phyloP scores from a whole-genome alignment of 768 basidiomycete genomes.

The Nevesoporus exiguus region DNA sequence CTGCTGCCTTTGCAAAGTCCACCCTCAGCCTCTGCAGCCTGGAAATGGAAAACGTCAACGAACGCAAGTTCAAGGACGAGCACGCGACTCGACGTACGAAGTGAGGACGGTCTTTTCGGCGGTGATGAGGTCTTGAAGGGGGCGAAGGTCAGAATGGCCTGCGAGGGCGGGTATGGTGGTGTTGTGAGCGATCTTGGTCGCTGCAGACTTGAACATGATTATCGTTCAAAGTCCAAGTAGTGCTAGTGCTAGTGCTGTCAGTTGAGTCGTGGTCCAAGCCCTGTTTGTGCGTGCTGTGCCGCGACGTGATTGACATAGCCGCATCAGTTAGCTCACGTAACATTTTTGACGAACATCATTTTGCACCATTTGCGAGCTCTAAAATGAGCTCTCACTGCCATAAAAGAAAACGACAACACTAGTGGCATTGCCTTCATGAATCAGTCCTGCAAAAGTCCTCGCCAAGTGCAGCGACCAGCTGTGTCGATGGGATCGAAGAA shows the following conservation, averaged over 20 bases:
- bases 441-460: too few species aligned
- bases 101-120: slow-evolving; percentile 80
- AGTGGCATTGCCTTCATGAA: too few species aligned
- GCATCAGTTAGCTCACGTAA: too few species aligned
- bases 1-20: slow-evolving; percentile 67
- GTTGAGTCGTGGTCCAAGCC: background rate
- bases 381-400: too few species aligned
- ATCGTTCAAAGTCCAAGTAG: slow-evolving; percentile 2
- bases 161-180: slow-evolving; percentile 70
- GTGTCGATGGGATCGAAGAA: too few species aligned
- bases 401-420: too few species aligned
- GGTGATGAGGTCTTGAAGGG: slow-evolving; percentile 85
- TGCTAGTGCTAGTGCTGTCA: slow-evolving; percentile 1
- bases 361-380: too few species aligned
- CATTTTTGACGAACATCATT: too few species aligned
- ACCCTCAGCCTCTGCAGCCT: slow-evolving; percentile 64
- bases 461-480: too few species aligned
- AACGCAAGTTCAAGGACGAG: background rate
- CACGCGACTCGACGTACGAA: slow-evolving; percentile 47
- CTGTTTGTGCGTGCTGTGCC: slow-evolving; percentile 2
- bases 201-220: slow-evolving; percentile 72
- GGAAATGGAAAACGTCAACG: background rate
- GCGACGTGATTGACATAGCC: background rate
- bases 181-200: slow-evolving; percentile 86
- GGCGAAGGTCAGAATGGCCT: slow-evolving; percentile 73